Base-by-base conservation (phyloP, 768 basidiomycete genomes). In the Lactarius indigo region DNA sequence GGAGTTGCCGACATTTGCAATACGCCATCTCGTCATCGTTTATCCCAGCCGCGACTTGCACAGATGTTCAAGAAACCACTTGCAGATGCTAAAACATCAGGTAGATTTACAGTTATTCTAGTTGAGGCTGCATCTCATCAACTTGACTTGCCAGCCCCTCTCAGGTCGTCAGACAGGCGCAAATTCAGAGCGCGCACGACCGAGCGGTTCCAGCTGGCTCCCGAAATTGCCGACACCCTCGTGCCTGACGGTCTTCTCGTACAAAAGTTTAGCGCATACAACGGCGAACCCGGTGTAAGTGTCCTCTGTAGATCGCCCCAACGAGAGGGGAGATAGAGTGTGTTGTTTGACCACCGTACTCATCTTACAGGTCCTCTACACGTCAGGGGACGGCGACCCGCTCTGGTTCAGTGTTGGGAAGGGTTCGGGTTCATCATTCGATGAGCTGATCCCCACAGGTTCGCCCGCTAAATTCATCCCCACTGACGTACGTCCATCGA, bases 41-140 rank as follows among this genome's bases (percentile, higher is more conserved):
- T 9, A 39, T 35, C 37, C 17, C 39, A 44, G 42, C 39, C 50
- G 26, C 50, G 33, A 52, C 58, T 41, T 28, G 26, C 17, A n/a
- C 31, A n/a, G 9, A 91, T 91, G 90, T 92, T 92, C 83, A 92
- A 92, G 75, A 92, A 91, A 76, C 85, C 89, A 12, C 74, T 88
- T 8, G 80, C 83, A 59, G 85, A 84, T 65, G 72, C 86, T 61
- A 92, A 92, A 74, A 91, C 89, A 1, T 88, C 87, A 42, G 83
- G 83, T 80, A 67, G 47, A 5, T 52, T 2, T 41, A 31, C 2
- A 54, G 15, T 18, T n/a, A n/a, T 2, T 1, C 33, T 5, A 30
- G n/a, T 9, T 59, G 9, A 17, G n/a, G 12, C 18, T 44, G 12
- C 2, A 47, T 47, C 39, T 56, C 57, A 28, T 61, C 59, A 17